These are phyloP conservation scores for Bruguiera parviflora DNA, from an alignment of 345 rosid genomes.

Conservation along the genomic window DNA sequence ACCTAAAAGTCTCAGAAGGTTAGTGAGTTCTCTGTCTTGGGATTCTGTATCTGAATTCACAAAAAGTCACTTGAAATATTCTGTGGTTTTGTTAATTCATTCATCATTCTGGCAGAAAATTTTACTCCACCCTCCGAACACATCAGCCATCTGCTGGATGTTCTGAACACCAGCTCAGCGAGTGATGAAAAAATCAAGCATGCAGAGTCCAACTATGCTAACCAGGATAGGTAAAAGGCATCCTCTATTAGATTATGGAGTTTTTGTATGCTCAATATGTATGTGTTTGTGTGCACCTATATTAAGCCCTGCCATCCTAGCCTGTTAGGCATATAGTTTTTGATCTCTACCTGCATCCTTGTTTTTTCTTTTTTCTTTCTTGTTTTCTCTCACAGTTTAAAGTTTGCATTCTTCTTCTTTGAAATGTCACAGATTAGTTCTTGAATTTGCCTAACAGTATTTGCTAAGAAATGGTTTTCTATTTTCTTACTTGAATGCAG, in stretches of 20 bases:
- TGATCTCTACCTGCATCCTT: background rate
- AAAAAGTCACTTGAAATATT: background rate
- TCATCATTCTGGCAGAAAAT: conserved; percentile 21
- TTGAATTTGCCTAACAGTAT: background rate
- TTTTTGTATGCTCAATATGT: background rate
- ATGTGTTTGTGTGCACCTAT: too few species aligned
- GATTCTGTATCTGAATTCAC: background rate
- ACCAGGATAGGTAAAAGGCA: conserved; percentile 40
- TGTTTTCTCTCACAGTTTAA: background rate
- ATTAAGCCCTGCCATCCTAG: too few species aligned
- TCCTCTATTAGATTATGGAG: background rate
- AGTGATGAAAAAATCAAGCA: conserved; percentile 22
- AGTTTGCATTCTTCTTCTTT: background rate
- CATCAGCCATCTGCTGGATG: conserved; percentile 34
- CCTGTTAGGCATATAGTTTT: too few species aligned
- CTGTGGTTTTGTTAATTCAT: background rate
- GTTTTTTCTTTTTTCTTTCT: background rate
- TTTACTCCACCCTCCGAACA: conserved; percentile 33
- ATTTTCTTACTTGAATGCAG: conserved; percentile 1
- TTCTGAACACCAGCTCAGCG: conserved; percentile 29
- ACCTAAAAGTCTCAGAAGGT: conserved; percentile 39
- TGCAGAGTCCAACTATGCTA: conserved; percentile 26
- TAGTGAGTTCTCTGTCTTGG: background rate
- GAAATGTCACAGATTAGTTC: too few species aligned
- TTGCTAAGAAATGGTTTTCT: background rate